These are phyloP conservation scores for Handroanthus guayacan DNA, from an alignment of 257 asterid genomes.

Conservation along the genomic window DNA sequence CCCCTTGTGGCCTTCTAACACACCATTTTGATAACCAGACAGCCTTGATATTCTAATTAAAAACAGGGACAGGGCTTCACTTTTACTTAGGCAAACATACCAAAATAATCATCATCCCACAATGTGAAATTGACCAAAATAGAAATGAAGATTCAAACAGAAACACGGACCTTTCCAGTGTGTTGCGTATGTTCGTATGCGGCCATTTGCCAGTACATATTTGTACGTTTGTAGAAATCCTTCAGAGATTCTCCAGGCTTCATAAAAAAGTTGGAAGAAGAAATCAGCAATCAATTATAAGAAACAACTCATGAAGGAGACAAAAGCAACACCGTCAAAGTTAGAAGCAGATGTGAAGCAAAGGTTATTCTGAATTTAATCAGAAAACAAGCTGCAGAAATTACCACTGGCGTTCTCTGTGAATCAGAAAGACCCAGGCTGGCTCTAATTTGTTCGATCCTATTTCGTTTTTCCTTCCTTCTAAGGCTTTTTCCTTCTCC, in stretches of 20 bases:
- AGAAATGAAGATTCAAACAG: constrained; percentile 17
- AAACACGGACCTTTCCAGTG: constrained; percentile 90
- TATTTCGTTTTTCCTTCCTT: constrained; percentile 86
- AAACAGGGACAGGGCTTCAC: background rate
- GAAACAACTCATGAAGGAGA: background rate
- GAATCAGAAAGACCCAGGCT: constrained; percentile 98
- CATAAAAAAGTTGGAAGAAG: constrained; percentile 28
- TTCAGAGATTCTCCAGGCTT: constrained; percentile 93
- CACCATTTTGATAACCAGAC: background rate
- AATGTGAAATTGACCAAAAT: constrained; percentile 5
- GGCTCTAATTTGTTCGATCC: constrained; percentile 96
- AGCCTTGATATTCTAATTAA: background rate
- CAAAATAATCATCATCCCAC: background rate
- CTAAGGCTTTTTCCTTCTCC: constrained; percentile 86
- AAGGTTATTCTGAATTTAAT: constrained; percentile 7
- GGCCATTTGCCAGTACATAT: constrained; percentile 99
- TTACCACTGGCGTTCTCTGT: constrained; percentile 94
- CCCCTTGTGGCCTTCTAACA: background rate
- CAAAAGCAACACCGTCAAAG: background rate
- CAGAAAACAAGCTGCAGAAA: constrained; percentile 14
- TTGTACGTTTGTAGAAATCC: constrained; percentile 94
- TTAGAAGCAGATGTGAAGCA: background rate
- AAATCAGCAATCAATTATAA: constrained; percentile 20
- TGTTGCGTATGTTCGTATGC: constrained; percentile 98
- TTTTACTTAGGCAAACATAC: background rate